Base-by-base conservation (phyloP, 2,329 filamentous ascomycete species). In the Aspergillus hiratsukae region DNA sequence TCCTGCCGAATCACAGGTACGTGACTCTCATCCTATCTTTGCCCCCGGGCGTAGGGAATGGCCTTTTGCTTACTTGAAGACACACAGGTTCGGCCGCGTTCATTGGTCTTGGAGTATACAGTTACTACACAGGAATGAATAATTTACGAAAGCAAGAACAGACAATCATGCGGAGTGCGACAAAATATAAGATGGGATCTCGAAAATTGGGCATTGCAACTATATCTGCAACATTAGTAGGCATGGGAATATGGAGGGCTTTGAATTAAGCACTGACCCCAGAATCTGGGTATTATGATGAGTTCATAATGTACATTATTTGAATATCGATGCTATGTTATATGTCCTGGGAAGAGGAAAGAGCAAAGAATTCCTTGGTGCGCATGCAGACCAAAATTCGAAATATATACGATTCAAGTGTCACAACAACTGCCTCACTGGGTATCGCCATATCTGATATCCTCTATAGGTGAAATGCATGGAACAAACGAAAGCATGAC, bases 61-160 rank as follows among this genome's bases (percentile, higher is more conserved):
- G 43, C 35, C 45, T 11, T 35, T 54, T 49, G 21, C 56, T 65
- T 28, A 67, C 29, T 49, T 10, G 1, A 2, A 4, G 14, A n/a
- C 10, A 49, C 35, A 17, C 25, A 92, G 89, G 89, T 48, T 87
- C 88, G 67, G 81, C 85, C 41, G 87, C 89, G 1, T 91, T 94
- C 61, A 78, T 90, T 55, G 88, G 87, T 1, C 83, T 93, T 17
- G 89, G 86, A 3, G 85, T 81, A 1, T 94, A 92, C 75, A 91
- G 86, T 72, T 92, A 91, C 75, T 78, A 85, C 59, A 89, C 87
- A 3, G 90, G 90, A 56, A 87, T 86, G 73, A 78, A 79, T 51
- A 88, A 92, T 72, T 82, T 94, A 29, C 81, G 85, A 64, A 79
- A 81, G 64, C 87, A 90, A 70, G 80, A 82, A 58, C 67, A 70